Conservation (phyloP, 177 flowering plant genomes). For the Vitis hybrid region DNA sequence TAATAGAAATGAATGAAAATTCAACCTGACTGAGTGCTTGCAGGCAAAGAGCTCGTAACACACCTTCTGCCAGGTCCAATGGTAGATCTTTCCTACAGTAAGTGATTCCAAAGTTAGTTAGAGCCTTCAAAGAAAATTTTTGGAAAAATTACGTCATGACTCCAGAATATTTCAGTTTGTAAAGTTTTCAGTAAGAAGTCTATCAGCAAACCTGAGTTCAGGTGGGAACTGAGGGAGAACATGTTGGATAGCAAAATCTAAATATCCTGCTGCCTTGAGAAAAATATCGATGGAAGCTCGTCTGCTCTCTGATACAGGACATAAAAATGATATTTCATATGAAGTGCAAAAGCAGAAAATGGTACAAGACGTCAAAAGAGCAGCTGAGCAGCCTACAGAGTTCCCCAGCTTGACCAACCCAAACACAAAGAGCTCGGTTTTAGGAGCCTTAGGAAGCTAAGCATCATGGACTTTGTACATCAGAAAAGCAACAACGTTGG, state of each 20-base stretch:
- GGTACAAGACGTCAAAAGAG: too few relatives aligned
- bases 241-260: slow-evolving; percentile 79
- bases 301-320: slow-evolving; percentile 56
- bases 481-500: too few relatives aligned
- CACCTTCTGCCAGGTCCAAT: slow-evolving; percentile 81
- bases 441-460: too few relatives aligned
- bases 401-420: too few relatives aligned
- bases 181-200: neutral
- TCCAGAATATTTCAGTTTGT: neutral
- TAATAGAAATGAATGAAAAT: neutral
- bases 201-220: slow-evolving; percentile 60
- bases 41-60: slow-evolving; percentile 74
- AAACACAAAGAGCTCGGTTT: too few relatives aligned
- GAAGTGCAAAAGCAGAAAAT: too few relatives aligned
- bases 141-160: too few relatives aligned
- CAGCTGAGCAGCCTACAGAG: too few relatives aligned
- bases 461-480: too few relatives aligned
- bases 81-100: slow-evolving; percentile 74
- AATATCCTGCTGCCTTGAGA: slow-evolving; percentile 88
- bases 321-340: neutral
- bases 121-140: too few relatives aligned
- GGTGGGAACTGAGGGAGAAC: slow-evolving; percentile 82
- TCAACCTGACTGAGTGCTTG: slow-evolving; percentile 95
- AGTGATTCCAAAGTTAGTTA: too few relatives aligned
- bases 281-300: slow-evolving; percentile 74